Evolutionary conservation across 768 basidiomycete species (phyloP).

Genomic region (Podaxis sp.): DNA sequence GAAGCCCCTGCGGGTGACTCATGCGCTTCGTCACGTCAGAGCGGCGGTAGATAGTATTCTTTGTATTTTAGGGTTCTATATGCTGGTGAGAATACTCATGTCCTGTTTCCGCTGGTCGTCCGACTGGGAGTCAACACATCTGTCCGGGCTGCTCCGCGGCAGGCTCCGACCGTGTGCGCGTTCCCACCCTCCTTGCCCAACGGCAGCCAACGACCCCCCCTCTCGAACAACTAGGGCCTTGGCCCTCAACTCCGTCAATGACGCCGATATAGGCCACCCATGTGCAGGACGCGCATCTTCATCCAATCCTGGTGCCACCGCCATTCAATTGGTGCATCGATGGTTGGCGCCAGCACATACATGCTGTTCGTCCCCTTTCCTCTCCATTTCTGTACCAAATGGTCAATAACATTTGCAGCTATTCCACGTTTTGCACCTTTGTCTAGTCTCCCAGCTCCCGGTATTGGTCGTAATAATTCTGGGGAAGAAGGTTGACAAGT

Average conservation of each 20-base stretch:
- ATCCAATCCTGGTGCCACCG: conserved; percentile 31
- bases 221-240: conserved; percentile 62
- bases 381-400: conserved; percentile 3
- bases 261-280: conserved; percentile 28
- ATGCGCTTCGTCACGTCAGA: no score
- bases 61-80: no score
- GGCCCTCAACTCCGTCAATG: conserved; percentile 45
- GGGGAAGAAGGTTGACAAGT: conserved; percentile 78
- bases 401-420: conserved; percentile 12
- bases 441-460: background rate
- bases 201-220: no score
- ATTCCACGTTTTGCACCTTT: background rate
- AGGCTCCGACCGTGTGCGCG: no score
- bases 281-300: conserved; percentile 59
- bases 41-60: no score
- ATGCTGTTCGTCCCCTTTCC: conserved; percentile 58
- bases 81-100: no score
- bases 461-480: background rate
- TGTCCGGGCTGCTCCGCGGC: no score
- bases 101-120: no score
- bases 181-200: no score
- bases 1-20: no score
- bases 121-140: no score
- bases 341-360: conserved; percentile 79
- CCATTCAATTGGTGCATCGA: conserved; percentile 8